phyloP scores from a whole-genome alignment of 208 protist genomes.

The Acanthamoeba culbertsoni region DNA sequence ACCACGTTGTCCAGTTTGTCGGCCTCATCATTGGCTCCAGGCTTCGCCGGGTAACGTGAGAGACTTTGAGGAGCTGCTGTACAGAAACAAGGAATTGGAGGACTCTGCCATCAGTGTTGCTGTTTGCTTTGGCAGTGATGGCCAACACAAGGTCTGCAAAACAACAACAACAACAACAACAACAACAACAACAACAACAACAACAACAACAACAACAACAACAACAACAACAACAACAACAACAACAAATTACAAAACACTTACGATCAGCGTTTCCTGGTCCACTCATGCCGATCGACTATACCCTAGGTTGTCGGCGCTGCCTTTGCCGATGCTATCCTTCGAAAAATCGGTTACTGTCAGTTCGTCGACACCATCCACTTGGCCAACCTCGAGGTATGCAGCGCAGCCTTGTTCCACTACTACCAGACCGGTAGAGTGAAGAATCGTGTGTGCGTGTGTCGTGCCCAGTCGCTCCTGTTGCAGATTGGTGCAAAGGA shows the following conservation, averaged over 20 bases:
- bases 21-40: background rate
- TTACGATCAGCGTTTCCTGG: background rate
- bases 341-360: slow-evolving; percentile 16
- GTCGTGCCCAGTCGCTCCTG: background rate
- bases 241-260: too few relatives aligned
- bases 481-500: slow-evolving; percentile 57
- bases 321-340: slow-evolving; percentile 50
- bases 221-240: too few relatives aligned
- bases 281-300: background rate
- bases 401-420: background rate
- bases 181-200: too few relatives aligned
- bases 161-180: background rate
- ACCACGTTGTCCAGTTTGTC: background rate
- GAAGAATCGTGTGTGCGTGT: background rate
- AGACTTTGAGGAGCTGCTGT: slow-evolving; percentile 79
- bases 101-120: slow-evolving; percentile 75
- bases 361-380: slow-evolving; percentile 48
- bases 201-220: too few relatives aligned
- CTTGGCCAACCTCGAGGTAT: slow-evolving; percentile 53
- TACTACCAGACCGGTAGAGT: background rate
- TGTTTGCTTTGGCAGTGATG: slow-evolving; percentile 40
- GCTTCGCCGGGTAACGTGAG: slow-evolving; percentile 80
- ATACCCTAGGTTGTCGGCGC: slow-evolving; percentile 1
- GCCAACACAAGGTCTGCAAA: background rate
- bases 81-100: background rate